Evolutionary conservation across 2,329 filamentous ascomycete genomes (phyloP), one percentile per base, ranked within the genome.

Genomic region (Verticillium dahliae): DNA sequence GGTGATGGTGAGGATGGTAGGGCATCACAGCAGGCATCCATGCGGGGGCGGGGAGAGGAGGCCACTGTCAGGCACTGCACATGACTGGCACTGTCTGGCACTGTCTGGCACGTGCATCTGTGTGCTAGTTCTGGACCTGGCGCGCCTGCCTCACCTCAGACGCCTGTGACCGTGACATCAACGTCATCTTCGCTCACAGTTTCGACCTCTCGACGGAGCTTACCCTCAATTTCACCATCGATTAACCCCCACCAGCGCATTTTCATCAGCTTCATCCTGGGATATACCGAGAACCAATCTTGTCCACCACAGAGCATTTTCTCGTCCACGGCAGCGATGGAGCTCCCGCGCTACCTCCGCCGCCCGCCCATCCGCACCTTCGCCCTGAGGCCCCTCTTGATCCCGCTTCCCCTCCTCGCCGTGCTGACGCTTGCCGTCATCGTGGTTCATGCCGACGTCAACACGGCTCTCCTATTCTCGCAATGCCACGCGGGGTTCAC

Each of bases 401-500:
- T 81, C n/a, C 76, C 85, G 54, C 69, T 79, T 2, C 77, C 82
- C 10, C 68, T 82, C 35, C 74, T 84, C 59, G 75, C 80, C 66
- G 54, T 78, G 62, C 68, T 73, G 50, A 81, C 80, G 4, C 71
- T 71, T 34, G 61, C 72, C 64, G 66, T 72, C 33, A 76, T 84
- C 66, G 78, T 81, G 65, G 61, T 74, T 35, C 75, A 80, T 69
- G 76, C 76, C 52, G 80, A 83, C 70, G 75, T 82, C 69, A 81
- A 83, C 74, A 73, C 78, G 61, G 76, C 79, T 18, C 73, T 82
- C 64, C 79, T 84, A 62, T 83, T 78, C 73, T 82, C 80, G 54
- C 81, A 83, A 66, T 84, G 81, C 71, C 78, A 82, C 68, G 73
- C 81, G 1, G 1, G 78, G 71, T 62, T 70, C 79, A 9, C 78